Base-by-base conservation (phyloP, 192 early-diverging fungal genomes). In the Coemansia sp. region DNA sequence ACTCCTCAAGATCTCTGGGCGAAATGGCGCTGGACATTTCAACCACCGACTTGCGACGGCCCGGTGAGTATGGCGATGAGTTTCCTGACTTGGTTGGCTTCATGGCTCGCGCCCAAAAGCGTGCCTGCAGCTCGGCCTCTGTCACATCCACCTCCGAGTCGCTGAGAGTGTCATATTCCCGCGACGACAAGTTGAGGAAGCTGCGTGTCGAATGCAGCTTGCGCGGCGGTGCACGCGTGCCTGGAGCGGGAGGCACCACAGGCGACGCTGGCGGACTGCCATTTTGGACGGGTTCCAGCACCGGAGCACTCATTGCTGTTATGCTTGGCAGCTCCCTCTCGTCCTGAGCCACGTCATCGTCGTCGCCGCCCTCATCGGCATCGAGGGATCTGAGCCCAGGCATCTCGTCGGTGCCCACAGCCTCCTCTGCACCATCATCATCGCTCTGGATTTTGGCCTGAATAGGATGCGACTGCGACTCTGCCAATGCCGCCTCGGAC, bases 51-150 rank as follows among this genome's bases (percentile, higher is more conserved):
- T 67, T 69, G 62, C 67, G 62, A 15, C 76, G 66, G 2, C 67
- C 57, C 18, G 76, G 76, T 33, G 76, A 70, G 54, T 73, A 72
- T 38, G 76, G 76, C 10, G 76, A 67, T 0, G 76, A 73, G 7
- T 62, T 59, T 0, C 71, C 70, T 0, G 76, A 80, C 29, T 63
- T 80, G 56, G 60, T 37, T 24, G 48, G 76, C 46, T 67, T 80
- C 61, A 80, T 80, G 8, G 76, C 76, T 3, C 76, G 76, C 11
- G 71, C 62, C 76, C 76, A 80, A 52, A 80, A 80, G 9, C 57
- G 67, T 53, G 65, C 60, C 53, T 73, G 66, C 39, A 67, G 44
- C 53, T 69, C 70, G 0, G 53, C 63, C 41, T 80, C 76, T 8
- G 42, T 59, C 2, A 57, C 39, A 29, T 80, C 76, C 8, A 58